These are phyloP conservation scores for Citrus hindsii DNA, from an alignment of 345 rosid genomes.

Conservation along the genomic window DNA sequence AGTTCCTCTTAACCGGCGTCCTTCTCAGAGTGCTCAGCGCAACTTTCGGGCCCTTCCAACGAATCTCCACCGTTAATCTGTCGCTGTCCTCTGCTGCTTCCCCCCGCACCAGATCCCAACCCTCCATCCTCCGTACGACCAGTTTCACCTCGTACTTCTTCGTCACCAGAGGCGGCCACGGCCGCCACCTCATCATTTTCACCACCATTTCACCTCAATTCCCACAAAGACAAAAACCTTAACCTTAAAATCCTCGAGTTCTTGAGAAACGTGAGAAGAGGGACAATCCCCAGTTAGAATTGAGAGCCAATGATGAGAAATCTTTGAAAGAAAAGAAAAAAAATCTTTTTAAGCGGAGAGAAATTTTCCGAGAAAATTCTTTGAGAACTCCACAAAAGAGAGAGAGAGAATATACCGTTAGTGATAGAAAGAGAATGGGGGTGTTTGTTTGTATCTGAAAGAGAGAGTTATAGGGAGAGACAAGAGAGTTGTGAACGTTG, in stretches of 20 bases:
- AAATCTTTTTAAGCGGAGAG: not conserved
- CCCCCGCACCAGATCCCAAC: slow-evolving; percentile 70
- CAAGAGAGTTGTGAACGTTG: slow-evolving; percentile 4
- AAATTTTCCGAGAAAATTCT: not conserved
- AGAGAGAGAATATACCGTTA: slow-evolving; percentile 10
- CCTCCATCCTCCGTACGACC: slow-evolving; percentile 63
- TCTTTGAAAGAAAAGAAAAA: not conserved
- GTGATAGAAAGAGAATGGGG: not conserved
- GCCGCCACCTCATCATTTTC: slow-evolving; percentile 99
- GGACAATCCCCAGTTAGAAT: not conserved
- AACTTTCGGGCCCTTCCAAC: slow-evolving; percentile 94
- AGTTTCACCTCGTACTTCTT: slow-evolving; percentile 76
- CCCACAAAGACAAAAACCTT: not conserved
- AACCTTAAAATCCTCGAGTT: slow-evolving; percentile 3
- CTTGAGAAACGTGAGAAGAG: not conserved
- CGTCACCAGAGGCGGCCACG: slow-evolving; percentile 79
- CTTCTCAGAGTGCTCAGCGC: slow-evolving; percentile 72
- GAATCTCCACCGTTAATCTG: slow-evolving; percentile 71
- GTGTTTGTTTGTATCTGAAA: no score
- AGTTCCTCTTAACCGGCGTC: slow-evolving; percentile 74
- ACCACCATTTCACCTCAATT: slow-evolving; percentile 57
- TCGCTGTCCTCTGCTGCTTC: slow-evolving; percentile 25
- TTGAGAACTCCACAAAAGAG: not conserved
- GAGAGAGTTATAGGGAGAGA: not conserved
- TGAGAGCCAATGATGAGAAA: not conserved